Conservation (phyloP, 164 flowering plant species). For the Piper betle region DNA sequence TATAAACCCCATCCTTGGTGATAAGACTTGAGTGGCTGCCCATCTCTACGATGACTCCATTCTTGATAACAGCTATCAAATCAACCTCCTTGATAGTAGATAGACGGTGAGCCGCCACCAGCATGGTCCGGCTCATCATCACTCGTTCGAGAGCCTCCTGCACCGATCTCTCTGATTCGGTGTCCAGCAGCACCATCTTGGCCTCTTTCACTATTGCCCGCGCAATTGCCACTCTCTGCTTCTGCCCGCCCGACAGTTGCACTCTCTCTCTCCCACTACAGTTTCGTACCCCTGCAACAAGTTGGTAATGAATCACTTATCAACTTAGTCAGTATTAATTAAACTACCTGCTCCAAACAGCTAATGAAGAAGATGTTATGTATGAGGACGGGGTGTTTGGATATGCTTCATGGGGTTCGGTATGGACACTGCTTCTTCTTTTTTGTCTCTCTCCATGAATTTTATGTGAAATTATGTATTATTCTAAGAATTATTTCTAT, state of each 20-base stretch:
- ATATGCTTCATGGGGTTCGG: too few relatives aligned
- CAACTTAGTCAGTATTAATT: too few relatives aligned
- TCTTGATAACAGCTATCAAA: constrained; percentile 71
- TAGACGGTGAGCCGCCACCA: constrained; percentile 82
- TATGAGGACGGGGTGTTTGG: too few relatives aligned
- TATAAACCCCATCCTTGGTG: constrained; percentile 35
- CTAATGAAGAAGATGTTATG: constrained; percentile 7
- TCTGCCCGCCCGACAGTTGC: constrained; percentile 96
- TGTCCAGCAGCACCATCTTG: constrained; percentile 62
- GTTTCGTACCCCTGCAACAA: constrained; percentile 58
- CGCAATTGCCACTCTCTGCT: constrained; percentile 90
- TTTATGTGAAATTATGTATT: too few relatives aligned
- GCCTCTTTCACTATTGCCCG: constrained; percentile 91
- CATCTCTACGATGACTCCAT: constrained; percentile 82
- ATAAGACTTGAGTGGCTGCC: constrained; percentile 56
- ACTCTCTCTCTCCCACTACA: constrained; percentile 79
- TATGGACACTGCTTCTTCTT: too few relatives aligned
- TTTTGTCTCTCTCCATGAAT: too few relatives aligned
- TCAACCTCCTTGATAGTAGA: constrained; percentile 79
- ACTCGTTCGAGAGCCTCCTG: constrained; percentile 89
- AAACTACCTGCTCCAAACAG: constrained; percentile 23
- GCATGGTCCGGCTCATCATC: constrained; percentile 88
- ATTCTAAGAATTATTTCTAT: too few relatives aligned
- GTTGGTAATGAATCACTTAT: too few relatives aligned
- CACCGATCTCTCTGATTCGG: constrained; percentile 74